These are phyloP conservation scores for Aspergillus aculeatinus DNA, from an alignment of 2,329 filamentous ascomycete genomes.

Conservation along the genomic window DNA sequence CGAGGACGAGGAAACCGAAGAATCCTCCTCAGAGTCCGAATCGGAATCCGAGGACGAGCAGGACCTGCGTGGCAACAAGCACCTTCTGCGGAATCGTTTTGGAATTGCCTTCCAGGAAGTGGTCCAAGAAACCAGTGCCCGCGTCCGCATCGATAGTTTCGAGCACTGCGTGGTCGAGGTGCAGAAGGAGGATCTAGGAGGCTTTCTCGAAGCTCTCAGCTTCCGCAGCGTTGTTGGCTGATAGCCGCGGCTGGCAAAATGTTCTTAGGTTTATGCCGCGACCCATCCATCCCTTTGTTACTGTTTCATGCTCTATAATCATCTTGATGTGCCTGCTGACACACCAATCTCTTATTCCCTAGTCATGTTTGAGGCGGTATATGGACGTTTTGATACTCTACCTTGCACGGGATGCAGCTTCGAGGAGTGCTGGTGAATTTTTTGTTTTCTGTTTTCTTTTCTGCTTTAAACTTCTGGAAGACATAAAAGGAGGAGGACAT, in stretches of 20 bases:
- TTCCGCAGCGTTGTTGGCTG: conserved; percentile 77
- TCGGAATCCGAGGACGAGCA: conserved; percentile 57
- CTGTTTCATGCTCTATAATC: neutral
- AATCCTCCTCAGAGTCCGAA: conserved; percentile 44
- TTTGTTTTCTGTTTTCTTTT: conserved; percentile 1
- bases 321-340: conserved; percentile 5
- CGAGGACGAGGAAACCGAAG: conserved; percentile 64
- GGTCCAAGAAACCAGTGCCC: conserved; percentile 81
- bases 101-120: conserved; percentile 96
- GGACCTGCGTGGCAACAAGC: conserved; percentile 56
- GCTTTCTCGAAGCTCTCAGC: conserved; percentile 87
- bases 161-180: conserved; percentile 98
- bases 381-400: neutral
- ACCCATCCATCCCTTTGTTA: neutral
- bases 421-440: conserved; percentile 9
- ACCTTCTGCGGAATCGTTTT: conserved; percentile 82
- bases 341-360: conserved; percentile 9
- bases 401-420: conserved; percentile 14
- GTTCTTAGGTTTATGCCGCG: neutral
- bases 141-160: conserved; percentile 92
- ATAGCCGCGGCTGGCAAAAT: conserved; percentile 1
- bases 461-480: conserved; percentile 11
- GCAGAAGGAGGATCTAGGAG: conserved; percentile 88
- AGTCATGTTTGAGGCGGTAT: conserved; percentile 10
- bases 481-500: conserved; percentile 14